Evolutionary conservation across 2,329 filamentous ascomycete species (phyloP).

Genomic region (Onygenales sp.): DNA sequence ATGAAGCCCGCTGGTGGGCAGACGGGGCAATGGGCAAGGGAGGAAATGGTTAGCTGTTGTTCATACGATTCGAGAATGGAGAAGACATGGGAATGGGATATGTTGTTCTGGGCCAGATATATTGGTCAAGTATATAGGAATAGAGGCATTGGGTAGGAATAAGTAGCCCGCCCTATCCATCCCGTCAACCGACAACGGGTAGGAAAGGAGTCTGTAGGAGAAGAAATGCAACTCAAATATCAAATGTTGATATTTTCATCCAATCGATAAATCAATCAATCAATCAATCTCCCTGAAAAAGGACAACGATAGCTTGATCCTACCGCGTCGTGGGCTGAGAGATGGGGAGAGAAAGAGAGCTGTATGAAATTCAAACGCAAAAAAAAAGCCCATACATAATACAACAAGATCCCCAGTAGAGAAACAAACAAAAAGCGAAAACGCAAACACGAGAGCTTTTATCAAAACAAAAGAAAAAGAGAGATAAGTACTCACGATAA

Average conservation of each 20-base stretch:
- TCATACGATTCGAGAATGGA: too few species aligned
- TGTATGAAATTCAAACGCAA: neutral
- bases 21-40: neutral
- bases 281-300: neutral
- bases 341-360: neutral
- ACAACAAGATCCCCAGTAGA: neutral
- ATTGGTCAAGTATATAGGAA: too few species aligned
- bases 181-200: too few species aligned
- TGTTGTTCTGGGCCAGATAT: too few species aligned
- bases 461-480: neutral
- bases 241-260: too few species aligned
- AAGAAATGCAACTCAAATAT: too few species aligned
- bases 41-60: neutral
- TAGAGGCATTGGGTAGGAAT: too few species aligned
- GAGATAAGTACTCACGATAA: conserved; percentile 3
- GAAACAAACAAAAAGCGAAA: neutral
- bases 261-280: neutral
- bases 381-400: neutral
- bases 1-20: neutral
- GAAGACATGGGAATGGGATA: too few species aligned
- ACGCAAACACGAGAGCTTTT: neutral
- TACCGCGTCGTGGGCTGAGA: too few species aligned
- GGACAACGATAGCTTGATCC: neutral
- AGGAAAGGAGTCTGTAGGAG: too few species aligned
- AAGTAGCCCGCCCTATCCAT: too few species aligned